Evolutionary conservation across 2,329 filamentous ascomycete genomes (phyloP), one percentile per base, ranked within the genome.

Genomic region (Colletotrichum cuscutae): DNA sequence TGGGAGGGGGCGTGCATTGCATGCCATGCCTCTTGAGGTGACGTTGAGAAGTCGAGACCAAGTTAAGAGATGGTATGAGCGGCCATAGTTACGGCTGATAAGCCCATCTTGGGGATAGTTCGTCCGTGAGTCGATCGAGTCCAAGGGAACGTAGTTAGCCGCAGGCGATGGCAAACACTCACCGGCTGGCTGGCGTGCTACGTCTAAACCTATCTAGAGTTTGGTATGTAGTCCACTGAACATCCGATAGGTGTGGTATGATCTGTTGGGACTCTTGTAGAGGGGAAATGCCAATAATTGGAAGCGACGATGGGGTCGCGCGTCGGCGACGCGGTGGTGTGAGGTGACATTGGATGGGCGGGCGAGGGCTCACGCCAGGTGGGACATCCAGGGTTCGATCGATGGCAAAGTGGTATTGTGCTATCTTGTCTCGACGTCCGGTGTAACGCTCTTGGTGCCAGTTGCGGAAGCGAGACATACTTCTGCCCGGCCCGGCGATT

Each of bases 261-360:
- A 30, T n/a, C 28, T 12, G 28, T 49, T n/a, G 61, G 49, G 24
- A 42, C 13, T 42, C 13, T 42, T 15, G 52, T n/a, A 11, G 15
- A 15, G 42, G 42, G 42, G 42, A 19, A 19, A n/a, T n/a, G 42
- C 19, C 42, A n/a, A 49, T 62, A 57, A 56, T 56, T 54, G 11
- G 57, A 12, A 32, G 46, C 32, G 11, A 28, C 57, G 57, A 42
- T 61, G 68, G 49, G 5, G 37, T 42, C 57, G 49, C 64, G 64
- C 68, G 64, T 62, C 28, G 65, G 30, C 59, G 52, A 67, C 49
- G 57, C 63, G 28, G 53, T 59, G 28, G 53, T 35, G 68, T 30
- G 59, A 46, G 28, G 59, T 57, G 58, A 64, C 66, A 68, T 64
- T 67, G 11, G 11, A 24, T 15, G 32, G 28, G 12, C 13, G 42